Evolutionary conservation across 1,284 basidiomycete genomes (phyloP), one percentile per base, ranked within the genome.

Genomic region (Cutaneotrichosporon sp.): DNA sequence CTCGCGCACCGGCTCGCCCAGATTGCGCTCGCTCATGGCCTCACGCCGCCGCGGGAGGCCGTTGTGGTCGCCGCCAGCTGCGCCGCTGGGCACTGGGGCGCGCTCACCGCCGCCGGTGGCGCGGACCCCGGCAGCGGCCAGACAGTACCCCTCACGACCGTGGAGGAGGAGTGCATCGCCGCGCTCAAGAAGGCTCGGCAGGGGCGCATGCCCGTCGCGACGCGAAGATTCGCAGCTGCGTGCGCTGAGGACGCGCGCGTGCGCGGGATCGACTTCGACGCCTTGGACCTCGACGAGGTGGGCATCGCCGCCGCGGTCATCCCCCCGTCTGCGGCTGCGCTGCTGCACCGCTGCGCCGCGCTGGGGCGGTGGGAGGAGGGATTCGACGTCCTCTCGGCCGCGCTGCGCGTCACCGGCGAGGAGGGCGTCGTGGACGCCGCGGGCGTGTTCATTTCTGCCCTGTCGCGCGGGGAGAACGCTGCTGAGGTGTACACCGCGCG

Each of bases 71-170:
- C 64, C 2, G 55, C 64, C 11, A 31, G 58, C 4, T 66, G 64
- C 46, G 58, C 64, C 3, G 54, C 50, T 0, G 52, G 59, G 0
- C 52, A 60, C 49, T 66, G 64, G 64, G 61, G 59, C n/a, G 56
- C 58, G 3, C 59, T 66, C 18, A 20, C 56, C 1, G 36, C 38
- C 13, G 47, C 36, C 25, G 43, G 33, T 4, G 27, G 34, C 45
- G 38, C 38, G 11, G 8, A 43, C 11, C 18, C 10, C 11, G 25
- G 54, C 42, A 7, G 50, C 34, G 36, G 25, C 50, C 25, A 8
- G 11, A 27, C 18, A 16, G 27, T 50, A 3, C 27, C 47, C 3
- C 8, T 29, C 25, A 50, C 47, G 18, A 7, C 14, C 13, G 18
- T 50, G 13, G 47, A 50, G 47, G 47, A 31, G 25, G 47, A 16